phyloP scores from a whole-genome alignment of 2,329 filamentous ascomycete species.

The Paraphaeosphaeria minitans region DNA sequence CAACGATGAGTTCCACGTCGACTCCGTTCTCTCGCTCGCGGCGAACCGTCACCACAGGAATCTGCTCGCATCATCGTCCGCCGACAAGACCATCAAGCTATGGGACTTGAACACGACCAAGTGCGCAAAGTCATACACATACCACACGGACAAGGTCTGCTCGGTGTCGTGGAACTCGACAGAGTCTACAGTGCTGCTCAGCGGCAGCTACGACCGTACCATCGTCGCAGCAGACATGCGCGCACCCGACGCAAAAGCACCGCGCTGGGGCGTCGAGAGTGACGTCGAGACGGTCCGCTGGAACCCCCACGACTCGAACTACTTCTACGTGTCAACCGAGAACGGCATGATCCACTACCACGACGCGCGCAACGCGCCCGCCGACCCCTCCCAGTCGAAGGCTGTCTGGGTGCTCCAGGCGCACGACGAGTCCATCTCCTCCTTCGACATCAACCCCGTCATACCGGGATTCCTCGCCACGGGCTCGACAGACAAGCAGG shows the following conservation, averaged over 20 bases:
- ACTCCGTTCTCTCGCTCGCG: constrained; percentile 87
- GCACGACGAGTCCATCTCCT: constrained; percentile 88
- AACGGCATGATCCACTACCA: constrained; percentile 90
- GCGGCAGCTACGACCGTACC: constrained; percentile 93
- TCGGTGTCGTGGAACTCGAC: constrained; percentile 89
- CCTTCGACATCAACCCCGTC: constrained; percentile 87
- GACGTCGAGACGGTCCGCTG: constrained; percentile 92
- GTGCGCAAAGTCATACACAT: constrained; percentile 92
- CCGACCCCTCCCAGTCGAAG: constrained; percentile 75
- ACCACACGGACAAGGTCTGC: constrained; percentile 98
- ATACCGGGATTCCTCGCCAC: constrained; percentile 94
- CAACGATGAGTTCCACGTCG: constrained; percentile 92
- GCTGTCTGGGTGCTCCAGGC: constrained; percentile 94
- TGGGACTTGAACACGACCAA: constrained; percentile 94
- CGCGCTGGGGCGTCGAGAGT: constrained; percentile 91
- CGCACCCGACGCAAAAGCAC: constrained; percentile 78
- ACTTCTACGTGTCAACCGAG: constrained; percentile 95
- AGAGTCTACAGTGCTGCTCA: constrained; percentile 86
- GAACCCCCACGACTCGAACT: constrained; percentile 92
- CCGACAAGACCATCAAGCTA: constrained; percentile 95
- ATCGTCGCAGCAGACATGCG: constrained; percentile 96
- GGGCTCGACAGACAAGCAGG: constrained; percentile 89
- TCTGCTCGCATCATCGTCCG: constrained; percentile 90
- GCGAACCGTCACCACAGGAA: constrained; percentile 94
- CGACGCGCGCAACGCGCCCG: constrained; percentile 78